Conservation (phyloP, 2,329 filamentous ascomycete genomes). For the Bertia moriformis region DNA sequence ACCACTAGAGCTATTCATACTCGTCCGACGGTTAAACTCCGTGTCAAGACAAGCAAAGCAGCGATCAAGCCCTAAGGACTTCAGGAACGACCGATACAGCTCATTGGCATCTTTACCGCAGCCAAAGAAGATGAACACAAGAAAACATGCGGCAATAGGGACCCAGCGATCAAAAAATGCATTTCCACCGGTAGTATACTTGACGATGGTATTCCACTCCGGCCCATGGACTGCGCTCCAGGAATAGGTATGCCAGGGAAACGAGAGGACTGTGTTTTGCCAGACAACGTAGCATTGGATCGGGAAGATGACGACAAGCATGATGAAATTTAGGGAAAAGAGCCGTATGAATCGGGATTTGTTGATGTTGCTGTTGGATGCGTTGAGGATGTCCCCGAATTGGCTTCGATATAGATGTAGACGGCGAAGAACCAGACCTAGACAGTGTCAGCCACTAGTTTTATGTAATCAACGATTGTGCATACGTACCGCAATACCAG, state of each 20-base stretch:
- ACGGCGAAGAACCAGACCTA: background rate
- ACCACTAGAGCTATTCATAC: too few relatives aligned
- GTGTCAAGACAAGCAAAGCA: too few relatives aligned
- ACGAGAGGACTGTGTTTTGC: background rate
- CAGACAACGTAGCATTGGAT: background rate
- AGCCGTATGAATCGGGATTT: constrained; percentile 1
- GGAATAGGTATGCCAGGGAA: background rate
- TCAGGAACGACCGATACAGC: background rate
- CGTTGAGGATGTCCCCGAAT: background rate
- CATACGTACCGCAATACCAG: background rate
- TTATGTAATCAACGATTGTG: too few relatives aligned
- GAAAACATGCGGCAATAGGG: background rate
- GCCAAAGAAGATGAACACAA: background rate
- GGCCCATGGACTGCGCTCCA: background rate
- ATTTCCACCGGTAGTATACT: background rate
- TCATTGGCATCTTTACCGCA: background rate
- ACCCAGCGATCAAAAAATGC: background rate
- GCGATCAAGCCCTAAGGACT: background rate
- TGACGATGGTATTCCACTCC: background rate
- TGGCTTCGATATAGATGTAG: background rate
- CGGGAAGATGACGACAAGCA: background rate
- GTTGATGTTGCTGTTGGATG: background rate
- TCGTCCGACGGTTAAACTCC: too few relatives aligned
- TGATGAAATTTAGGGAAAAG: background rate
- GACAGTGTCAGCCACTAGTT: background rate